These are phyloP conservation scores for Cardiosporidium cionae DNA, from an alignment of 169 alveolate species.

Conservation along the genomic window DNA sequence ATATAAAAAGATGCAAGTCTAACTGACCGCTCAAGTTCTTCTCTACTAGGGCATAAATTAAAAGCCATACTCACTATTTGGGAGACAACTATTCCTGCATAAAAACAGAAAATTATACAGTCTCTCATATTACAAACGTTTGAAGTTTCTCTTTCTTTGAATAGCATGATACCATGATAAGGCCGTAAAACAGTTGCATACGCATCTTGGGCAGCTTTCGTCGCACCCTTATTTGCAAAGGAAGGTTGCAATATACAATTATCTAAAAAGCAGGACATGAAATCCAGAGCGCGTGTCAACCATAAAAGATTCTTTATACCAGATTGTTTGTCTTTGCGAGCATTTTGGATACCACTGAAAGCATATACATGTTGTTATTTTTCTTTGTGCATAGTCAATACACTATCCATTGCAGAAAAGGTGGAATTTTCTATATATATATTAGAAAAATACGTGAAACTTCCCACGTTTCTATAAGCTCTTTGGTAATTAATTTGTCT, in stretches of 20 bases:
- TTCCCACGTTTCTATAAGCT: neutral
- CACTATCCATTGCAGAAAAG: neutral
- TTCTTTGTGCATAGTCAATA: too few relatives aligned
- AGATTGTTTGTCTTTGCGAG: slow-evolving; percentile 25
- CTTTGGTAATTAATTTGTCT: neutral
- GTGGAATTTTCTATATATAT: neutral
- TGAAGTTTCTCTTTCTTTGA: too few relatives aligned
- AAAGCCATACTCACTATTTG: slow-evolving; percentile 30
- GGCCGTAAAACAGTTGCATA: slow-evolving; percentile 25
- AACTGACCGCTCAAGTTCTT: slow-evolving; percentile 16
- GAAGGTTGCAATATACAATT: slow-evolving; percentile 12
- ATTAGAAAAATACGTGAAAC: neutral
- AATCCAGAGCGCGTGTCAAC: slow-evolving; percentile 42
- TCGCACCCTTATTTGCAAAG: slow-evolving; percentile 14
- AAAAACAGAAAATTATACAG: neutral
- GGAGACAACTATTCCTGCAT: slow-evolving; percentile 37
- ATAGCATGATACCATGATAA: slow-evolving; percentile 39
- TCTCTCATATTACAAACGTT: too few relatives aligned
- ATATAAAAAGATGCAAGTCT: too few relatives aligned
- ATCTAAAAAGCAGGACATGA: slow-evolving; percentile 15
- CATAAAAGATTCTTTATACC: slow-evolving; percentile 33
- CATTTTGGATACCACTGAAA: slow-evolving; percentile 6
- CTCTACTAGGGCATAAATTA: slow-evolving; percentile 28
- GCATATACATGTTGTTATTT: neutral
- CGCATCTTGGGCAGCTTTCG: slow-evolving; percentile 26